Base-by-base conservation (phyloP, 176 grass and related monocot genomes). In the Saccharum spontaneum region DNA sequence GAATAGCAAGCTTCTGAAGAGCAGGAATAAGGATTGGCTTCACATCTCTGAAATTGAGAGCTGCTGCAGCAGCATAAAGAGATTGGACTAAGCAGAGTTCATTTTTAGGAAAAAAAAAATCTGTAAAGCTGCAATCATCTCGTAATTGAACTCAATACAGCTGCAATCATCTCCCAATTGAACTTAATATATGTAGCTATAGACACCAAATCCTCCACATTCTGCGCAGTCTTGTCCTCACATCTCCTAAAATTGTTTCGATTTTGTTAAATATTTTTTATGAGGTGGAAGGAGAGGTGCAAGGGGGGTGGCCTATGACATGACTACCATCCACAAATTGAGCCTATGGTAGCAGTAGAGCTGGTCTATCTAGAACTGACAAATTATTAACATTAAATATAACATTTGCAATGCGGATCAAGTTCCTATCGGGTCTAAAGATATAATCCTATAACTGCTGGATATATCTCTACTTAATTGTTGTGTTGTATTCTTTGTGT, bases 401-500 rank as follows among this genome's bases (percentile, higher is more conserved):
- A 60, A 23, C 22, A 60, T 61, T 61, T 61, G 57, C 9, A 61
- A 38, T 40, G 82, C 67, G 22, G 17, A 65, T 38, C 14, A 54
- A 5, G n/a, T 69, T 54, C 43, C n/a, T 79, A 54, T 78, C 5
- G 14, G 10, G 55, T 86, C 30, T 33, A 59, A 67, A 67, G 40
- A 39, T 59, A 14, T 61, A 37, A 37, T 37, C 36, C 36, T 37
- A 37, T 37, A 9, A 38, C 22, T 41, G 60, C 39, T 36, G 11
- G 28, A 20, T 34, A 76, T 66, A 9, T 48, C 15, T 55, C 54
- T 52, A 60, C 15, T 75, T 48, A 65, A 20, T 40, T 85, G 10
- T 50, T 77, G 8, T 77, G 10, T 60, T 74, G 33, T 16, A 30
- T 63, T 82, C 28, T 54, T 86, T 48, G 31, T 67, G 36, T 73